Evolutionary conservation across 2,329 filamentous ascomycete genomes (phyloP).

Genomic region (Trichoderma citrinoviride): DNA sequence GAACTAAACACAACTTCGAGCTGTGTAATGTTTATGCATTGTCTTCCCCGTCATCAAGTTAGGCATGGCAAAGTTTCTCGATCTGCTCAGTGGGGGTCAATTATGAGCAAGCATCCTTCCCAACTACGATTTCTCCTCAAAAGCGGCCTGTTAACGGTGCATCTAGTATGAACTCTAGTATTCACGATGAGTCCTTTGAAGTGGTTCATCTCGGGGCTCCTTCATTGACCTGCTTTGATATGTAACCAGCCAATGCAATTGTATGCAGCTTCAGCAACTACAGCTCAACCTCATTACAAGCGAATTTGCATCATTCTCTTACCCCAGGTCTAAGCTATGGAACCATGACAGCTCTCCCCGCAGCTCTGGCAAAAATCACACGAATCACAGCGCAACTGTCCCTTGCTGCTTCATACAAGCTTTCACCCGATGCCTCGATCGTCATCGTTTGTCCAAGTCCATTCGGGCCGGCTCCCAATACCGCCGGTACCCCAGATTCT

Average conservation of each 20-base stretch:
- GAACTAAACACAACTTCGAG: background rate
- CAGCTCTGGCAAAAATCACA: background rate
- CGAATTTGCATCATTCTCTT: background rate
- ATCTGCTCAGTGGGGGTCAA: background rate
- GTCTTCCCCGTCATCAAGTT: background rate
- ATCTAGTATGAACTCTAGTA: too few species aligned
- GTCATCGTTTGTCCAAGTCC: background rate
- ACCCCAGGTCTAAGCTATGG: background rate
- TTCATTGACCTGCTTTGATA: background rate
- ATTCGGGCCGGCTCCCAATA: conserved; percentile 20
- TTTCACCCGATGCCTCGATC: background rate
- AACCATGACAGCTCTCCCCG: background rate
- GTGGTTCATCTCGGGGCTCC: too few species aligned
- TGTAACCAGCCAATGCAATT: background rate
- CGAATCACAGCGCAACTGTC: conserved; percentile 2
- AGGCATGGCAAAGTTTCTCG: background rate
- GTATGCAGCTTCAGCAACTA: background rate
- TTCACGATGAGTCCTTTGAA: conserved; percentile 11
- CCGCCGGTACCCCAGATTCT: conserved; percentile 13
- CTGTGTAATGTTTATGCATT: background rate
- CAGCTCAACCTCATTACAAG: background rate
- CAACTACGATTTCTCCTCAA: background rate
- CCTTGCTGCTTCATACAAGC: background rate
- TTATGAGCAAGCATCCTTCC: background rate
- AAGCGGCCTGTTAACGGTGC: background rate